Base-by-base conservation (phyloP, 106 monocot species). In the Vanilla planifolia region DNA sequence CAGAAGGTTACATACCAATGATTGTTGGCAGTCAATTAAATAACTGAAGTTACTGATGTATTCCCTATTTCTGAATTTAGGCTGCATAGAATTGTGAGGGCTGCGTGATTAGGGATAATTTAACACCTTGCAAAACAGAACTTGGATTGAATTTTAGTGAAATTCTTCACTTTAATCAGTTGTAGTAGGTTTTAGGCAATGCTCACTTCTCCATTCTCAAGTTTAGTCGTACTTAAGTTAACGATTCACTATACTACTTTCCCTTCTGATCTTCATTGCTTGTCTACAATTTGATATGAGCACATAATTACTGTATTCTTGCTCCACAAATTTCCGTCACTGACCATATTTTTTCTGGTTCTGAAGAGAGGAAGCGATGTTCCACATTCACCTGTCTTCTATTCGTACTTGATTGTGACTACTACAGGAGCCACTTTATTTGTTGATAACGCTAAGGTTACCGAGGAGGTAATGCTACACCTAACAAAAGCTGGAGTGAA, bases 341-440 rank as follows among this genome's bases (percentile, higher is more conserved):
- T 53, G 53, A 53, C 16, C 32, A 6, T 29, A 29, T 29, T 1
- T 53, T 22, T 37, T 71, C 68, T 59, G 40, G 35, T 66, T 51
- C 33, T 75, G 75, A 65, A 95, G 94, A 89, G 94, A 81, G 95
- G 95, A 81, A 81, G 74, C 77, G 95, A 96, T 65, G 73, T 87
- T 64, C 80, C 86, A 61, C 66, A 91, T 81, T 90, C 90, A 53
- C 95, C 95, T 66, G 90, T 96, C 43, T 81, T 87, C 37, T 96
- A 96, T 81, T 66, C 86, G 41, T 96, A 96, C 70, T 70, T 96
- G 33, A 70, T 91, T 69, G 95, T 96, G 64, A 86, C 73, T 61
- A 71, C 29, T 51, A 68, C 55, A 24, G 40, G 63, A 71, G 90
- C 87, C 56, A 81, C 68, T 57, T 73, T 96, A 20, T 91, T 96